Conservation (phyloP, 305 asterid genomes). For the Lippia alba region DNA sequence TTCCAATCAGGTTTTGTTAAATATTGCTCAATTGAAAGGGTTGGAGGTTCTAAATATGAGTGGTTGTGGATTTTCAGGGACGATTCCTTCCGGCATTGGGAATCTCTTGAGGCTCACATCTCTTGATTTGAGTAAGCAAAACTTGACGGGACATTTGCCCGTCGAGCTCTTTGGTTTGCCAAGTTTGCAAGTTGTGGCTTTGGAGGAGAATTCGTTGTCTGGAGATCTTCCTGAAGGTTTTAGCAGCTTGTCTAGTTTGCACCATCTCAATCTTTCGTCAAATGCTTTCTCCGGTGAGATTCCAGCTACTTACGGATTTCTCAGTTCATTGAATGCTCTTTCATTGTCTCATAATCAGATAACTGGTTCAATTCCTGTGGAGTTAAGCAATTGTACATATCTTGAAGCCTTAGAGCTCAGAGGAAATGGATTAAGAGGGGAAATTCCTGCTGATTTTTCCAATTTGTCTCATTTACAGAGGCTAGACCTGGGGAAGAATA, state of each 20-base stretch:
- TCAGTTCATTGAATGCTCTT: conserved; percentile 54
- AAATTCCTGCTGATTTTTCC: conserved; percentile 59
- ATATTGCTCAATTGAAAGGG: conserved; percentile 51
- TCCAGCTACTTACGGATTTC: conserved; percentile 71
- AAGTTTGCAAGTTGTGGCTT: conserved; percentile 61
- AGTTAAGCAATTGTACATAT: conserved; percentile 60
- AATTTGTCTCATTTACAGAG: conserved; percentile 54
- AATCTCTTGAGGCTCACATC: conserved; percentile 57
- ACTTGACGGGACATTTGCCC: conserved; percentile 76
- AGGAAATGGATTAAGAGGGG: conserved; percentile 50
- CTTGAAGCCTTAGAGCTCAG: conserved; percentile 68
- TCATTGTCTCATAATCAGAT: conserved; percentile 60
- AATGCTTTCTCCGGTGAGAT: conserved; percentile 66
- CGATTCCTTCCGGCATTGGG: conserved; percentile 60
- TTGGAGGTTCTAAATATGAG: conserved; percentile 71
- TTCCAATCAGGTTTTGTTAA: conserved; percentile 54
- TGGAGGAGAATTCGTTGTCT: conserved; percentile 63
- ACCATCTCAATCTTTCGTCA: conserved; percentile 66
- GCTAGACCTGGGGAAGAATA: conserved; percentile 74
- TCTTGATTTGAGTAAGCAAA: conserved; percentile 78
- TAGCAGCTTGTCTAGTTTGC: conserved; percentile 77
- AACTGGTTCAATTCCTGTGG: conserved; percentile 62
- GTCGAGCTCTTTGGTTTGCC: conserved; percentile 78
- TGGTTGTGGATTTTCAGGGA: conserved; percentile 68
- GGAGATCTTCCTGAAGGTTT: conserved; percentile 85